Base-by-base conservation (phyloP, 768 basidiomycete genomes). In the Tricholoma flavovirens region DNA sequence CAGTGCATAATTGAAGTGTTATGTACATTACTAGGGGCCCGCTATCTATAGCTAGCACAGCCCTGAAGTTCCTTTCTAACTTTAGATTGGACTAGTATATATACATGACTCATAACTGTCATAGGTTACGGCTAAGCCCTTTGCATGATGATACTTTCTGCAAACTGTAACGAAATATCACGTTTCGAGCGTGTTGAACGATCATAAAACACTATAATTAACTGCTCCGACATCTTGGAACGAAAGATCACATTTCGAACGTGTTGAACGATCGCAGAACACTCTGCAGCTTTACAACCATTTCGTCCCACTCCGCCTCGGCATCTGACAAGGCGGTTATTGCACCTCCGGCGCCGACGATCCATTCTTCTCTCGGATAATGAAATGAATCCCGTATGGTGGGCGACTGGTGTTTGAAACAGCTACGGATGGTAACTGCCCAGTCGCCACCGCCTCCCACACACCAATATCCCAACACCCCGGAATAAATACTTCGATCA, bases 271-370 rank as follows among this genome's bases (percentile, higher is more conserved):
- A 79, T 43, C 80, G 76, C 50, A 91, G 72, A 46, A 89, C 88
- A 62, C 88, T 90, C 58, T 85, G 79, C 24, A 95, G 79, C 68
- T 98, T 98, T n/a, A 84, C 77, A 17, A 83, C 63, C 81, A 98
- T 96, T 68, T 98, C 95, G 6, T 96, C 93, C 94, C 94, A 97
- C 68, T 98, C 95, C 5, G 78, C 84, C 45, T 85, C 81, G 4
- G 87, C 78, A 57, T 94, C 83, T 5, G 93, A 95, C 36, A 98
- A 77, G 12, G 93, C 93, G 19, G 95, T 98, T 61, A 98, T 97
- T 9, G 94, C 95, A 33, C 95, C 95, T n/a, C 95, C 95, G 17
- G 94, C 93, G 17, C 94, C 95, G 30, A 96, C 76, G 1, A 76
- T 72, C 90, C 90, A 92, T 38, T 83, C 75, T 63, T 90, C 85